phyloP scores from a whole-genome alignment of 306 rosid species.

The Prunus mongolica region DNA sequence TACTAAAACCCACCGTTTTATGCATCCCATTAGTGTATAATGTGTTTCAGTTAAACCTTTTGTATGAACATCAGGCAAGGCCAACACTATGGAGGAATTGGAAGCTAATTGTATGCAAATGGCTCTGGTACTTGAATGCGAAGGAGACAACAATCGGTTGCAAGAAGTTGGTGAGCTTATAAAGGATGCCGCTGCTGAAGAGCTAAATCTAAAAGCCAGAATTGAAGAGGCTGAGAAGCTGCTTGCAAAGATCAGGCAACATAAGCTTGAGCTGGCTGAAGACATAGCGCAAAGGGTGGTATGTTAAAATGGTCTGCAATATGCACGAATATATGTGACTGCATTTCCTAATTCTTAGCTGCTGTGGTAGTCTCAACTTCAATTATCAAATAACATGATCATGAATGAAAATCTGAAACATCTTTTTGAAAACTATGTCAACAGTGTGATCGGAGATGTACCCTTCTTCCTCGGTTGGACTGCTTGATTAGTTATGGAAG shows the following conservation, averaged over 20 bases:
- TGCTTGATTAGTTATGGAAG: neutral
- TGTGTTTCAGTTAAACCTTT: neutral
- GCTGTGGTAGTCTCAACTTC: neutral
- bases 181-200: neutral
- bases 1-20: neutral
- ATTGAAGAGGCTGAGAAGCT: constrained; percentile 14
- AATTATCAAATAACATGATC: neutral
- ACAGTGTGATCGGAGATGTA: neutral
- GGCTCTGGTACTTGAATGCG: neutral
- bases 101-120: neutral
- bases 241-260: neutral
- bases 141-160: neutral
- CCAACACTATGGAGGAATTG: neutral
- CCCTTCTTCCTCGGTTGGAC: neutral
- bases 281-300: neutral
- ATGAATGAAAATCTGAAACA: neutral
- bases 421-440: neutral
- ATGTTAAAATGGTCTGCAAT: neutral
- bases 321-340: neutral
- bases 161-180: neutral
- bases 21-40: neutral
- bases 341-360: neutral
- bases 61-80: neutral
- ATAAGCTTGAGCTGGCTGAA: neutral
- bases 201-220: neutral